Percentiles rank a stretch among this genome's conserved stretches.
Conservation (phyloP, 768 basidiomycete species). For the Phlegmacium glaucopus region DNA sequence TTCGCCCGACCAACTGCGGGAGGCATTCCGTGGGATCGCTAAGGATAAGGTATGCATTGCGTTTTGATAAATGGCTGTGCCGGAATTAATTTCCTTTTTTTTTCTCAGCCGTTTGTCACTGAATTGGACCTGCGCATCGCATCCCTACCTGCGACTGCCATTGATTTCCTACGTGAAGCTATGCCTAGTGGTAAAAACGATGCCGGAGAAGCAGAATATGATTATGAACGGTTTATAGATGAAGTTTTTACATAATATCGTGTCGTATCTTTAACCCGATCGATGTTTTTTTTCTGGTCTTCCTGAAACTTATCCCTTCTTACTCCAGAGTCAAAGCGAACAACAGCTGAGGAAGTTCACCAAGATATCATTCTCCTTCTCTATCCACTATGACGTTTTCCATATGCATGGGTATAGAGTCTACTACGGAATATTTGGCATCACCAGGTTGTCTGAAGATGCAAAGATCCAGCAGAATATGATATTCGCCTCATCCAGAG, state of each 20-base stretch:
- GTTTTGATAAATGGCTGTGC: too few species aligned
- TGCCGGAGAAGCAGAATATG: constrained; percentile 64
- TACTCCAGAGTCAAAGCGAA: too few species aligned
- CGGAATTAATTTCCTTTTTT: too few species aligned
- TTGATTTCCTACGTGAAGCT: constrained; percentile 79
- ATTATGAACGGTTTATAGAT: constrained; percentile 81
- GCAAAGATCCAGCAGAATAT: constrained; percentile 92
- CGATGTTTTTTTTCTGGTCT: constrained; percentile 18
- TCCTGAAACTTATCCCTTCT: constrained; percentile 8
- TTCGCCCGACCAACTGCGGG: constrained; percentile 85
- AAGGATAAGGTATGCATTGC: constrained; percentile 70
- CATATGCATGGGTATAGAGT: too few species aligned
- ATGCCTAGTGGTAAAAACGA: constrained; percentile 63
- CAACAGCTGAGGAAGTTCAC: too few species aligned
- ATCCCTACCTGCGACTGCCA: constrained; percentile 67
- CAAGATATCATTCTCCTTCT: too few species aligned
- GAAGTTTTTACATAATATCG: constrained; percentile 60
- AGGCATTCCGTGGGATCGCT: constrained; percentile 91
- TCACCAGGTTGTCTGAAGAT: constrained; percentile 77
- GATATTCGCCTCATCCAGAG: constrained; percentile 86
- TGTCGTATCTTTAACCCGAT: constrained; percentile 1
- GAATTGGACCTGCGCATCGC: constrained; percentile 89
- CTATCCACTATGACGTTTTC: too few species aligned
- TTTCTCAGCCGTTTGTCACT: constrained; percentile 78
- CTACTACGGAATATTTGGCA: constrained; percentile 18